Evolutionary conservation across 305 asterid species (phyloP).

Genomic region (Solanum chacoense): DNA sequence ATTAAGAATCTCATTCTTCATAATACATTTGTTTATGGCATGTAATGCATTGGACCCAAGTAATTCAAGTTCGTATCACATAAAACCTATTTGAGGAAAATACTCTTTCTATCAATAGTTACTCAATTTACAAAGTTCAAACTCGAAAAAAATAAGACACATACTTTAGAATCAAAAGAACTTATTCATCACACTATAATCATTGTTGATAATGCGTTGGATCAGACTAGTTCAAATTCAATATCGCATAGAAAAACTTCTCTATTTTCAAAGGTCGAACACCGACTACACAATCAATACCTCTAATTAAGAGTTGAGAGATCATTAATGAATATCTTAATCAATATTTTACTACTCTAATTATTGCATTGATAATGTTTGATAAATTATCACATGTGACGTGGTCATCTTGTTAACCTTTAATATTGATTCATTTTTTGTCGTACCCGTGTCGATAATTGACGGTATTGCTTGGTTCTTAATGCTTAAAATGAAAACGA

Average conservation of each 20-base stretch:
- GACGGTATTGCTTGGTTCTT: not conserved
- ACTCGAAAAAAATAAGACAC: not conserved
- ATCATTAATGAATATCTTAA: not conserved
- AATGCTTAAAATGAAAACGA: not conserved
- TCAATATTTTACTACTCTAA: conserved; percentile 12
- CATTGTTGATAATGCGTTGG: rapidly evolving
- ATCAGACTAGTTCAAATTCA: not conserved
- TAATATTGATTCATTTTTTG: not conserved
- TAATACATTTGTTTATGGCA: not conserved
- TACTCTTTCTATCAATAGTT: not conserved
- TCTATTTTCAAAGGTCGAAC: not conserved
- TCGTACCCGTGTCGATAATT: conserved; percentile 29
- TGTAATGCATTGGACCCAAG: not conserved
- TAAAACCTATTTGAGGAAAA: not conserved
- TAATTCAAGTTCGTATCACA: too few relatives aligned
- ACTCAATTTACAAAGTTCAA: rapidly evolving
- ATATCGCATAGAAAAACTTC: rapidly evolving
- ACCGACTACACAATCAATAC: too few relatives aligned
- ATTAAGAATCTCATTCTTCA: not conserved
- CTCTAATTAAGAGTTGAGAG: not conserved
- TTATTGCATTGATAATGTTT: conserved; percentile 22
- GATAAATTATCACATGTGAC: conserved; percentile 24
- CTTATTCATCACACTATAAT: not conserved
- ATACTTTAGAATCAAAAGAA: not conserved
- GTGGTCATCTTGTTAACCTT: conserved; percentile 26